Evolutionary conservation across 192 early-diverging fungal genomes (phyloP), one percentile per base, ranked within the genome.

Genomic region (Spizellomyces sp.): DNA sequence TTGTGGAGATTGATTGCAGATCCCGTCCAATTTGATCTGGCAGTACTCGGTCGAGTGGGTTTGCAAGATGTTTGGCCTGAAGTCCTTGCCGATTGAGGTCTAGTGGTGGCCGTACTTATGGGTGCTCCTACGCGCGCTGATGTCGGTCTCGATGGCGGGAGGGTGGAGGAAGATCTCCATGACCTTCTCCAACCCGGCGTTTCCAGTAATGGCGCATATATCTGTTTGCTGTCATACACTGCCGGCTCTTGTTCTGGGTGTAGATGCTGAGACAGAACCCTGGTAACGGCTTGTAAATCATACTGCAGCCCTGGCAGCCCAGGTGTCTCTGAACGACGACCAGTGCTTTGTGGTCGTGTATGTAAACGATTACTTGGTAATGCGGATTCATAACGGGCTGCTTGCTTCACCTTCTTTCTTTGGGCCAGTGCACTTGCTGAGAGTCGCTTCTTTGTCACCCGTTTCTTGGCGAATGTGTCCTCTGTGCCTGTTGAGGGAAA

Each of bases 261-360:
- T 19, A 54, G 0, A 12, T 12, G 50, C 50, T 54, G 17, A 54
- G 50, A 0, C 0, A 19, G 14, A 4, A 19, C 50, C 17, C 50
- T 36, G 27, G 27, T 36, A 36, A 36, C 27, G 27, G 27, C 27
- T 36, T 36, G 27, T 36, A 36, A 36, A 36, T 36, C 27, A 36
- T 36, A 36, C 27, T 36, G 50, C 50, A 12, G 50, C 50, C 12
- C 50, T 54, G 50, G 50, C 14, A 54, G 12, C 50, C 12, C 17
- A 54, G 14, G 17, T 2, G 50, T 54, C 4, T 54, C 17, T 19
- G 17, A 2, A 2, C 50, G 50, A 54, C 50, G 12, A n/a, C 50
- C 22, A 27, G 66, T 50, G 43, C 66, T 68, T 8, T 54, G 52
- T 0, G 66, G 66, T 22, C 66, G 50, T 10, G 64, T 50, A 21